These are phyloP conservation scores for Vigna unguiculata DNA, from an alignment of 306 rosid genomes.

Conservation along the genomic window DNA sequence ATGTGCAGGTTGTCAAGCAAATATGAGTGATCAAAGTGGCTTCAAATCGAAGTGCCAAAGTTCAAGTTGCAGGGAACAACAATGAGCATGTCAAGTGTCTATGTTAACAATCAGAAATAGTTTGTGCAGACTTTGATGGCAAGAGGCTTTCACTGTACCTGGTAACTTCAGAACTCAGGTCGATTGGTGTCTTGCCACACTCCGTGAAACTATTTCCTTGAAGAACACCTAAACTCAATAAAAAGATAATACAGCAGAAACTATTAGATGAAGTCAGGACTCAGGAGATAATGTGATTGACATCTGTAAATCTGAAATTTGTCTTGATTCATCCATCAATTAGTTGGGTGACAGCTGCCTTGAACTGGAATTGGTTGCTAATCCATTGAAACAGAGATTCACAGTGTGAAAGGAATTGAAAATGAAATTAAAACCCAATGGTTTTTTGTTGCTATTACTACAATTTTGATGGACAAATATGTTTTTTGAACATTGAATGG, in stretches of 20 bases:
- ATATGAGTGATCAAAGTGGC: slow-evolving; percentile 79
- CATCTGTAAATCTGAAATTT: slow-evolving; percentile 28
- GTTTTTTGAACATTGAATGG: slow-evolving; percentile 19
- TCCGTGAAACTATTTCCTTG: slow-evolving; percentile 51
- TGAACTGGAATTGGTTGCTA: not conserved
- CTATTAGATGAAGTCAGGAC: slow-evolving; percentile 32
- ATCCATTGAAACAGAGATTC: slow-evolving; percentile 7
- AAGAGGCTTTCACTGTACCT: slow-evolving; percentile 75
- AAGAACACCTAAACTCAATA: slow-evolving; percentile 39
- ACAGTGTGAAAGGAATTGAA: slow-evolving; percentile 19
- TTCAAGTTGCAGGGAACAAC: slow-evolving; percentile 80
- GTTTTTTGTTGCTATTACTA: not conserved
- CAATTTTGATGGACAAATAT: not conserved
- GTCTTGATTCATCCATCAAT: slow-evolving; percentile 1
- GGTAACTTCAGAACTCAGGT: slow-evolving; percentile 92
- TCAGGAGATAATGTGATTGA: slow-evolving; percentile 31
- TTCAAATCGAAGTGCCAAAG: slow-evolving; percentile 82
- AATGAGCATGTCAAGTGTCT: slow-evolving; percentile 71
- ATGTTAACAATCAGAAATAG: slow-evolving; percentile 59
- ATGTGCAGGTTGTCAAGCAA: slow-evolving; percentile 87
- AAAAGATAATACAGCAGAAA: slow-evolving; percentile 33
- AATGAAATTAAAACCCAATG: not conserved
- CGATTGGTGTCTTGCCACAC: slow-evolving; percentile 74
- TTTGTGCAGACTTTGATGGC: slow-evolving; percentile 61
- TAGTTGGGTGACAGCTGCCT: slow-evolving; percentile 1